Percentiles rank a stretch among this genome's conserved stretches.
These are phyloP conservation scores for Adansonia digitata DNA, from an alignment of 345 rosid species.

Conservation along the genomic window DNA sequence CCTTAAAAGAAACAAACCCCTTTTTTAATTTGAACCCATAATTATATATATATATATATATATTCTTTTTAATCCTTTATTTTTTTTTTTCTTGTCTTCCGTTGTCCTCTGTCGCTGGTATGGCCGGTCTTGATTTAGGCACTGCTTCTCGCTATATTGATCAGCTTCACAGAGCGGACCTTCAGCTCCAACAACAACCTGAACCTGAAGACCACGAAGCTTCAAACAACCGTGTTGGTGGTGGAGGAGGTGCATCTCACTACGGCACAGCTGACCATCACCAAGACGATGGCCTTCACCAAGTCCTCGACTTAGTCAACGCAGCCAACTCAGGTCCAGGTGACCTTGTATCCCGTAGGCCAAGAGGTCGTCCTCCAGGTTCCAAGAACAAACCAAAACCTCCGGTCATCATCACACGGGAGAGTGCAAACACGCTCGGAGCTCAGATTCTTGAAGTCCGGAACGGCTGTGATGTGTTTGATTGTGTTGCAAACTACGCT, in stretches of 20 bases:
- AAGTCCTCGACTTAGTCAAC: conserved; percentile 44
- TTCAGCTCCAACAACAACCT: conserved; percentile 52
- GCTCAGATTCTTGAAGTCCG: conserved; percentile 95
- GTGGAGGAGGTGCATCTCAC: neutral
- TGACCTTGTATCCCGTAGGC: conserved; percentile 53
- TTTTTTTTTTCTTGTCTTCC: conserved; percentile 5
- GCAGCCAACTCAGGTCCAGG: conserved; percentile 31
- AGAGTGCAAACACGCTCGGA: conserved; percentile 90
- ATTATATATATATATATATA: no score
- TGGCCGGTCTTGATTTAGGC: conserved; percentile 43
- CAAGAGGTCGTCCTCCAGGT: conserved; percentile 88
- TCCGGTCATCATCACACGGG: conserved; percentile 81
- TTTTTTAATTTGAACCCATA: conserved; percentile 13
- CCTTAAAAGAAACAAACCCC: conserved; percentile 8
- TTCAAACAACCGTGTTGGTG: conserved; percentile 25
- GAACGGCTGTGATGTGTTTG: conserved; percentile 83
- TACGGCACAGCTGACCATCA: conserved; percentile 26
- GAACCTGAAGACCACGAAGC: conserved; percentile 40
- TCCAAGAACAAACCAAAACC: conserved; percentile 91
- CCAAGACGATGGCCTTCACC: conserved; percentile 30
- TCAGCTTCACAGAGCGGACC: conserved; percentile 41
- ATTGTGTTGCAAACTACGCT: conserved; percentile 78
- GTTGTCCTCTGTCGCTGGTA: conserved; percentile 28
- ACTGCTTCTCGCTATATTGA: conserved; percentile 38
- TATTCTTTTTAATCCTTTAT: no score